These are phyloP conservation scores for Melastoma malabathricum DNA, from an alignment of 345 rosid species.

Conservation along the genomic window DNA sequence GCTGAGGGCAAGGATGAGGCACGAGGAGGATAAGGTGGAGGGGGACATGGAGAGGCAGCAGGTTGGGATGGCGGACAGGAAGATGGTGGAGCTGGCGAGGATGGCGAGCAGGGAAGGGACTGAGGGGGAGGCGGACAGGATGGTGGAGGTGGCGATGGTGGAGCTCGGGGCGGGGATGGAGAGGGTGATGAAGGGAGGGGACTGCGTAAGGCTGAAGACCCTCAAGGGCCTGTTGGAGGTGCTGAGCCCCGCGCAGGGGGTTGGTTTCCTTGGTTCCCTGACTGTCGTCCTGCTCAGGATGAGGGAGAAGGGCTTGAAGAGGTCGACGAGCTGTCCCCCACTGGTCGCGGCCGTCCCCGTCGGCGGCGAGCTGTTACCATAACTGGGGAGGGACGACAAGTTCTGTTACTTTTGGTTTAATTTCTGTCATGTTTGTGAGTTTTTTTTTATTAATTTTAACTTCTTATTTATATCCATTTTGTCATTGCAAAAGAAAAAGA, in stretches of 20 bases:
- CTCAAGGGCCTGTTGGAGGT: conserved; percentile 60
- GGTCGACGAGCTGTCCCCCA: background rate
- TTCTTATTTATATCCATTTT: too few relatives aligned
- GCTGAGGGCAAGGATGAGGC: conserved; percentile 38
- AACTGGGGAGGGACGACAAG: too few relatives aligned
- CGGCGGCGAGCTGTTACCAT: too few relatives aligned
- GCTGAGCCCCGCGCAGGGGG: conserved; percentile 40
- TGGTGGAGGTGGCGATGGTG: conserved; percentile 35
- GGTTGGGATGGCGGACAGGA: conserved; percentile 32
- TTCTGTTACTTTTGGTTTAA: too few relatives aligned
- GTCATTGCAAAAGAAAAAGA: too few relatives aligned
- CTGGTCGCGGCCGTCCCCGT: too few relatives aligned
- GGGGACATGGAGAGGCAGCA: conserved; percentile 85
- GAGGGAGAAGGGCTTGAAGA: conserved; percentile 28
- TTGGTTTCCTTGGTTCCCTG: conserved; percentile 47
- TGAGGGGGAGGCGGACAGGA: conserved; percentile 13
- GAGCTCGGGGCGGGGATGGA: conserved; percentile 35
- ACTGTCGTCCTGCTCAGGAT: conserved; percentile 43
- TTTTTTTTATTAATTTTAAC: too few relatives aligned
- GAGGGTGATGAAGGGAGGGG: conserved; percentile 67
- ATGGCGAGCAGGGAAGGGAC: background rate
- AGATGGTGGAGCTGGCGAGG: background rate
- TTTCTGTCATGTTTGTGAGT: too few relatives aligned
- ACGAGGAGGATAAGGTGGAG: conserved; percentile 63
- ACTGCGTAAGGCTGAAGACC: conserved; percentile 66